Conservation (phyloP, 768 basidiomycete genomes). For the Serendipita sp. region DNA sequence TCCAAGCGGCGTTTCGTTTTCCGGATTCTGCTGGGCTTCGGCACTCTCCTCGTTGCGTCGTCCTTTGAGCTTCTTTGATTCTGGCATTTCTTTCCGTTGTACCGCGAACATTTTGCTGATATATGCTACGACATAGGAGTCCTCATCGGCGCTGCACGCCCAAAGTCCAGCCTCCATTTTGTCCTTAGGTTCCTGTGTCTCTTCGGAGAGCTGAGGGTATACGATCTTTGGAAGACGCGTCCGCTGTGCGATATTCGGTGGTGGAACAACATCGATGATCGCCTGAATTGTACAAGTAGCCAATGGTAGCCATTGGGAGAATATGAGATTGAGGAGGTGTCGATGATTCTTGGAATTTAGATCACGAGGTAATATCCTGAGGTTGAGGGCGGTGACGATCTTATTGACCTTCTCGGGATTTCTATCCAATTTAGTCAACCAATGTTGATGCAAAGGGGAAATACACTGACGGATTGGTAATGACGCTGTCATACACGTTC, state of each 20-base stretch:
- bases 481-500: conserved; percentile 86
- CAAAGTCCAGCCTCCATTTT: conserved; percentile 76
- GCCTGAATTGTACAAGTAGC: conserved; percentile 86
- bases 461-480: conserved; percentile 67
- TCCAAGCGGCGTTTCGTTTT: conserved; percentile 11
- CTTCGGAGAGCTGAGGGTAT: conserved; percentile 56
- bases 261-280: conserved; percentile 83
- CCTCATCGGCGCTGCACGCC: conserved; percentile 39
- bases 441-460: not conserved
- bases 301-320: conserved; percentile 90
- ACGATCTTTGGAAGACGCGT: conserved; percentile 82
- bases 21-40: conserved; percentile 18
- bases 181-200: conserved; percentile 44
- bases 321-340: conserved; percentile 67
- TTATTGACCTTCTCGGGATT: conserved; percentile 79
- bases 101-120: conserved; percentile 99
- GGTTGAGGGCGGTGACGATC: conserved; percentile 63
- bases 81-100: conserved; percentile 59
- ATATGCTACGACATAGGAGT: conserved; percentile 60
- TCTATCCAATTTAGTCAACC: conserved; percentile 24
- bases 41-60: conserved; percentile 62
- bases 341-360: conserved; percentile 82
- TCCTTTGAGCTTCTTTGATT: conserved; percentile 71
- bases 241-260: conserved; percentile 66
- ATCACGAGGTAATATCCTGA: conserved; percentile 78